phyloP scores from a whole-genome alignment of 441 rosid genomes.

The Corymbia calophylla region DNA sequence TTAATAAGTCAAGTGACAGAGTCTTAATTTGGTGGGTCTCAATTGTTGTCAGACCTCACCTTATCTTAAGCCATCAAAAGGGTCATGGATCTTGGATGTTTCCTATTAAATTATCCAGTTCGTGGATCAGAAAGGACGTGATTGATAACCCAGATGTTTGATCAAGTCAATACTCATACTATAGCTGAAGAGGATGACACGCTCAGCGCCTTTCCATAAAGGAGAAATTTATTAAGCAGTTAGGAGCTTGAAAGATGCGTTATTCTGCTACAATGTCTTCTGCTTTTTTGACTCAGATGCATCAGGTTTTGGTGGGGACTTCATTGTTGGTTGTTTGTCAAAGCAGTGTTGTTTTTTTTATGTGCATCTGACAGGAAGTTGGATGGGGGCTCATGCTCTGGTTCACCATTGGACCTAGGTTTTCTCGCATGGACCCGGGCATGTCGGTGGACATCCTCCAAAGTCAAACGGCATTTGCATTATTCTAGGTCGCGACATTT shows the following conservation, averaged over 20 bases:
- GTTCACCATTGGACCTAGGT: background rate
- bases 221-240: background rate
- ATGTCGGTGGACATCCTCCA: background rate
- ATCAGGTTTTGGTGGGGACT: background rate
- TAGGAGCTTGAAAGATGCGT: background rate
- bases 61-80: slow-evolving; percentile 11
- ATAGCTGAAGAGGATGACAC: background rate
- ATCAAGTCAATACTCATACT: slow-evolving; percentile 7
- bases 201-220: background rate
- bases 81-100: slow-evolving; percentile 2
- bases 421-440: background rate
- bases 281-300: background rate
- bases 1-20: background rate
- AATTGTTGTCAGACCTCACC: slow-evolving; percentile 7
- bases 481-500: background rate
- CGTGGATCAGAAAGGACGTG: slow-evolving; percentile 1
- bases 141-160: slow-evolving; percentile 3
- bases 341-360: background rate
- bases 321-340: background rate
- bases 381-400: background rate
- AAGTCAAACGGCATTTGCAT: background rate
- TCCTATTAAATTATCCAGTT: background rate
- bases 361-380: background rate
- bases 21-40: background rate
- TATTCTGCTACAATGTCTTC: background rate